A percentile compares a stretch with the other conserved stretches of the same genome.
phyloP scores from a whole-genome alignment of 1,284 basidiomycete species.

The Vanrija sp. region DNA sequence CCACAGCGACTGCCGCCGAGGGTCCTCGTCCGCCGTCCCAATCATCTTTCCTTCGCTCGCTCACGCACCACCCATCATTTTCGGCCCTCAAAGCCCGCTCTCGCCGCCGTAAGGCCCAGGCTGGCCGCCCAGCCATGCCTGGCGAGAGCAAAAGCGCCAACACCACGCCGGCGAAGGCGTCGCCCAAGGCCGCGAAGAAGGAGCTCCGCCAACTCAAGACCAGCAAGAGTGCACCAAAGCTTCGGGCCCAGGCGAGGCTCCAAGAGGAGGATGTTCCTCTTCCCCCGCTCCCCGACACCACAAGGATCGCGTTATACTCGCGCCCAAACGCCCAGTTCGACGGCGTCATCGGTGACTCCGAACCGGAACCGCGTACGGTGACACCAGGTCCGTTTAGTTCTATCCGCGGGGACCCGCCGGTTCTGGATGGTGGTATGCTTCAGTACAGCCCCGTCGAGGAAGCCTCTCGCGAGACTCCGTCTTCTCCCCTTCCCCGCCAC shows the following conservation, averaged over 20 bases:
- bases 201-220: neutral
- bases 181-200: neutral
- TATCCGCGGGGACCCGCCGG: too few relatives aligned
- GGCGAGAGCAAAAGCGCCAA: neutral
- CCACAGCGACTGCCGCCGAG: neutral
- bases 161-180: too few relatives aligned
- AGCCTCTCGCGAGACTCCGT: too few relatives aligned
- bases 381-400: too few relatives aligned
- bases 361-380: neutral
- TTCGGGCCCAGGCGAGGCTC: neutral
- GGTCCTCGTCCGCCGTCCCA: slow-evolving; percentile 4
- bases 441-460: too few relatives aligned
- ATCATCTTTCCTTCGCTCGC: slow-evolving; percentile 27
- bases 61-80: slow-evolving; percentile 35
- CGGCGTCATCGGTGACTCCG: neutral
- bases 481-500: too few relatives aligned
- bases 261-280: neutral
- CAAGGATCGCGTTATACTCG: neutral
- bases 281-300: neutral
- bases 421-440: too few relatives aligned
- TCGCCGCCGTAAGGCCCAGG: neutral
- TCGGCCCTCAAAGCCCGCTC: slow-evolving; percentile 21
- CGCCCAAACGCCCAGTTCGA: neutral
- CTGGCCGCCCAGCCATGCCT: neutral
- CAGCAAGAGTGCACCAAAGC: too few relatives aligned